phyloP scores from a whole-genome alignment of 2,329 filamentous ascomycete genomes.

The Ceratocystis cubensis region DNA sequence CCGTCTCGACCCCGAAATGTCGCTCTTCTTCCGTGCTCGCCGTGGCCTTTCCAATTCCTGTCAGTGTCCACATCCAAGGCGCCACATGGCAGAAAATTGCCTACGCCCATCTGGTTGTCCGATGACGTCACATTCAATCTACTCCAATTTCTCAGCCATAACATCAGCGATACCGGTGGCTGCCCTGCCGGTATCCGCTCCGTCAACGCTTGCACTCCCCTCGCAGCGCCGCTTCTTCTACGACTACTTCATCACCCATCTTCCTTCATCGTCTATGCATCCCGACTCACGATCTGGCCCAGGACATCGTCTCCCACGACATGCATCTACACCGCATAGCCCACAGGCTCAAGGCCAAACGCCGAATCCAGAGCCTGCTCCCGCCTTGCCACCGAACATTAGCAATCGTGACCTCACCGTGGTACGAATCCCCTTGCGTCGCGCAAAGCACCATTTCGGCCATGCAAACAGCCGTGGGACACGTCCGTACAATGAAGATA shows the following conservation, averaged over 20 bases:
- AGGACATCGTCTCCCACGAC: constrained; percentile 75
- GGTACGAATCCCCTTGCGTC: constrained; percentile 83
- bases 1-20: background rate
- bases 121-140: constrained; percentile 16
- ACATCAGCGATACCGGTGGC: background rate
- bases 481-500: constrained; percentile 82
- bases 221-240: constrained; percentile 52
- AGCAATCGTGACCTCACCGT: constrained; percentile 70
- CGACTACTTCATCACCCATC: constrained; percentile 93
- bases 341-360: constrained; percentile 30
- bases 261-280: constrained; percentile 84
- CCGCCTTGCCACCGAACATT: constrained; percentile 46
- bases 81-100: background rate
- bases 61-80: background rate
- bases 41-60: background rate
- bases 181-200: background rate
- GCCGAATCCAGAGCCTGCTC: constrained; percentile 34
- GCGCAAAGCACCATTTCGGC: constrained; percentile 93
- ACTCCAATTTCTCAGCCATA: background rate
- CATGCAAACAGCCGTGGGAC: constrained; percentile 66
- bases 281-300: constrained; percentile 65
- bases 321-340: constrained; percentile 65
- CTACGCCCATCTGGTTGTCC: background rate
- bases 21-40: background rate
- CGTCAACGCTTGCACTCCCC: background rate